phyloP scores from a whole-genome alignment of 2,329 filamentous ascomycete species.

The Trichoderma sp. region DNA sequence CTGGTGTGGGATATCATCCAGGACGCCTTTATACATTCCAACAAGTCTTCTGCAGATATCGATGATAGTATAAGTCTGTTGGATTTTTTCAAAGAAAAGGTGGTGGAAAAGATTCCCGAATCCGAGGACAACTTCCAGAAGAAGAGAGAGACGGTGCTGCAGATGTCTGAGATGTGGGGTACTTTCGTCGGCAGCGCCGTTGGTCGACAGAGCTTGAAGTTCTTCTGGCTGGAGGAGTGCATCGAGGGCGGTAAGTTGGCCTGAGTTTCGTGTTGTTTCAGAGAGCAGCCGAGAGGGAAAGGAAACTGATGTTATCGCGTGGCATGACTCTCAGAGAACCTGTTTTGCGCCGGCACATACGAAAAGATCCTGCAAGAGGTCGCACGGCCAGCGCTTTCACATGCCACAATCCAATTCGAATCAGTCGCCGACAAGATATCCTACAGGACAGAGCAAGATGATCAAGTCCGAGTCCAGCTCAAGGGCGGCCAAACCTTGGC shows the following conservation, averaged over 20 bases:
- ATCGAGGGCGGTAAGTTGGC: constrained; percentile 61
- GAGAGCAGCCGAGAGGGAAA: not conserved
- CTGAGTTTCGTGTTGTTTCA: not conserved
- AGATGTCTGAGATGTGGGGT: constrained; percentile 65
- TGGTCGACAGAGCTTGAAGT: constrained; percentile 66
- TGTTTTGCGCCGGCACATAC: constrained; percentile 61
- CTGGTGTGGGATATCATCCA: constrained; percentile 68
- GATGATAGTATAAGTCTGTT: constrained; percentile 47
- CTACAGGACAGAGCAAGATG: constrained; percentile 28
- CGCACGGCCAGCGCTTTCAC: constrained; percentile 53
- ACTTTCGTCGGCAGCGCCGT: constrained; percentile 67
- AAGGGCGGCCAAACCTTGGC: constrained; percentile 43
- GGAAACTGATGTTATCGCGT: constrained; percentile 4
- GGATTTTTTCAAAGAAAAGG: constrained; percentile 52
- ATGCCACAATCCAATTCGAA: constrained; percentile 53
- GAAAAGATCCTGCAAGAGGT: constrained; percentile 57
- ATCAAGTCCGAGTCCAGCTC: constrained; percentile 45
- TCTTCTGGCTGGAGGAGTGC: constrained; percentile 76
- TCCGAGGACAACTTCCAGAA: constrained; percentile 40
- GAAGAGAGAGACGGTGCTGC: constrained; percentile 45
- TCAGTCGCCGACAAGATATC: constrained; percentile 48
- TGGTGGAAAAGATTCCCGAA: constrained; percentile 47
- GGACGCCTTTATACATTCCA: constrained; percentile 65
- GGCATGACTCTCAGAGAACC: constrained; percentile 46
- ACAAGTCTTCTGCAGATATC: constrained; percentile 52